These are phyloP conservation scores for Basidiobolus meristosporus DNA, from an alignment of 371 early-diverging fungal genomes.

Conservation along the genomic window DNA sequence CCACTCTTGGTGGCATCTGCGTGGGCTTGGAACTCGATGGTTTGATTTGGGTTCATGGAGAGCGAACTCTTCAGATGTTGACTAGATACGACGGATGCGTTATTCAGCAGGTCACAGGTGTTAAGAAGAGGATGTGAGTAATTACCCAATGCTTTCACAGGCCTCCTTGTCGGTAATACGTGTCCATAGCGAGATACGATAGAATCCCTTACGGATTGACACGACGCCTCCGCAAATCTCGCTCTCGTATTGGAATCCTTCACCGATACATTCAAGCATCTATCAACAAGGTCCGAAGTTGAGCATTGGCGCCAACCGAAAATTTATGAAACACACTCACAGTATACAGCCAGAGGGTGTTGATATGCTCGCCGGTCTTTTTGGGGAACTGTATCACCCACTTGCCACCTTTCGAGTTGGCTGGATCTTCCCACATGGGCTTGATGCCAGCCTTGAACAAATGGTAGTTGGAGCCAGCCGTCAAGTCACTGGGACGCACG, in stretches of 20 bases:
- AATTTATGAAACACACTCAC: no score
- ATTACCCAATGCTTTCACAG: conserved; percentile 46
- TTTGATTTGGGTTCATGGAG: no score
- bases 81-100: no score
- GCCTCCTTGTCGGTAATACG: conserved; percentile 48
- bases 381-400: conserved; percentile 75
- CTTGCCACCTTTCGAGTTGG: conserved; percentile 90
- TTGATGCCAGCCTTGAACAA: conserved; percentile 91
- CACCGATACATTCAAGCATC: conserved; percentile 84
- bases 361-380: conserved; percentile 47
- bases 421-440: conserved; percentile 99
- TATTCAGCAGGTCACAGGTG: no score
- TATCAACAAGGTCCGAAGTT: no score
- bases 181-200: conserved; percentile 84
- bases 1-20: conserved; percentile 10
- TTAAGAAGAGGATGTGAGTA: no score
- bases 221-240: conserved; percentile 87
- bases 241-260: conserved; percentile 55
- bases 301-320: no score
- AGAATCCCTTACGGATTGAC: conserved; percentile 58
- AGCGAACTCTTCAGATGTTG: no score
- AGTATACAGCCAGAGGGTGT: conserved; percentile 70
- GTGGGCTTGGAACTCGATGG: conserved; percentile 19
- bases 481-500: conserved; percentile 52
- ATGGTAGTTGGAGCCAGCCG: conserved; percentile 78